Percentiles rank a stretch among this genome's conserved stretches.
Evolutionary conservation across 139 green algal genomes (phyloP).

Genomic region (Zygnema cylindricum): DNA sequence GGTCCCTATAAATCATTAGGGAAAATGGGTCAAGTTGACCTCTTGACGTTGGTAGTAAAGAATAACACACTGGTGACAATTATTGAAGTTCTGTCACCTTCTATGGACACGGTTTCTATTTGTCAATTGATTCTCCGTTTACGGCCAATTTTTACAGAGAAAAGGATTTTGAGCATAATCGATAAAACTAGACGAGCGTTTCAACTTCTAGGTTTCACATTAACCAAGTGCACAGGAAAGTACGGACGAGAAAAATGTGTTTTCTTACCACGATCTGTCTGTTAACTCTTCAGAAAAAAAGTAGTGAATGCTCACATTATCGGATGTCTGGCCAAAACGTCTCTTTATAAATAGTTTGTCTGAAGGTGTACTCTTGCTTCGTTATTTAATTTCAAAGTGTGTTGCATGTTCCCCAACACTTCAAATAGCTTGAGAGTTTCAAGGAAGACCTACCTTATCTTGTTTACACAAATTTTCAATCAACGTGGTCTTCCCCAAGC

Average conservation of each 20-base stretch:
- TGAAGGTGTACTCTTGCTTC: too few species aligned
- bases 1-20: background rate
- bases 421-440: too few species aligned
- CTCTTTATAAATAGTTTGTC: too few species aligned
- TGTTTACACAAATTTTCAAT: too few species aligned
- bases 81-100: background rate
- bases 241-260: background rate
- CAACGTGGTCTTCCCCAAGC: too few species aligned
- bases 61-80: background rate
- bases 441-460: too few species aligned
- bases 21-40: background rate
- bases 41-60: background rate
- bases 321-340: too few species aligned
- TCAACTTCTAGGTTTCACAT: background rate
- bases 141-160: background rate
- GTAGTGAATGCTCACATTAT: too few species aligned
- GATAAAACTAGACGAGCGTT: background rate
- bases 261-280: background rate
- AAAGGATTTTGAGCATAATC: background rate
- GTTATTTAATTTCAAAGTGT: too few species aligned
- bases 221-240: background rate
- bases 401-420: too few species aligned
- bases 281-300: too few species aligned
- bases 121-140: constrained; percentile 13
- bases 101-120: background rate